Evolutionary conservation across 371 early-diverging fungal species (phyloP), one percentile per base, ranked within the genome.

Genomic region (Thermomucor indicae-seudaticae): DNA sequence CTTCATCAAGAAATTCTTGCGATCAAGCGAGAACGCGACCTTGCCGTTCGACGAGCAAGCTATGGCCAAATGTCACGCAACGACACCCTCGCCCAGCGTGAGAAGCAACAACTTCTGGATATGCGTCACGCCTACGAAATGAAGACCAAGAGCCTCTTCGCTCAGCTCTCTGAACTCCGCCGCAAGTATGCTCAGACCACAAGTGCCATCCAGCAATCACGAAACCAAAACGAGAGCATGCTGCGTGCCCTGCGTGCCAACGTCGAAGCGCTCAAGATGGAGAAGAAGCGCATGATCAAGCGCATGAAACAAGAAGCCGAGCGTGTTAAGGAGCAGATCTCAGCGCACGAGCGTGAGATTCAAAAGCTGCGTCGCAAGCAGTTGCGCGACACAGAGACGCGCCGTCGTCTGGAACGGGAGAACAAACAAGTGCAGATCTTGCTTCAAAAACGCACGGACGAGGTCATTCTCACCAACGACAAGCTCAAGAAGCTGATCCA

Each of bases 261-360:
- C 39, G 72, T 85, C 8, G 83, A 85, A 53, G 73, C 69, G 1
- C 79, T 83, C 46, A 84, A 81, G 64, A 68, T 74, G 10, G 92
- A 92, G 58, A 90, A 91, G 55, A 55, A 75, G n/a, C 79, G 84
- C 3, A 86, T 89, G 83, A 59, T 89, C 55, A 86, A 84, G 54
- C 82, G 86, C 11, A 84, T 90, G 75, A 87, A 86, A 57, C 82
- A 83, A 35, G 89, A 89, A 52, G 79, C 83, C 3, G 75, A 83
- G 46, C 72, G 79, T 10, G 77, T 79, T 56, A 79, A 86, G 47
- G 87, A 85, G 20, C 64, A 83, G 47, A 69, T 80, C 19, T 71
- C 74, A 6, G 65, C 64, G 6, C 85, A 82, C 42, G 83, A 87
- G 42, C 75, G 85, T 27, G 89, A 90, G 57, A 83, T 92, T 49